phyloP scores from a whole-genome alignment of 306 rosid species.

The Malus sylvestris region DNA sequence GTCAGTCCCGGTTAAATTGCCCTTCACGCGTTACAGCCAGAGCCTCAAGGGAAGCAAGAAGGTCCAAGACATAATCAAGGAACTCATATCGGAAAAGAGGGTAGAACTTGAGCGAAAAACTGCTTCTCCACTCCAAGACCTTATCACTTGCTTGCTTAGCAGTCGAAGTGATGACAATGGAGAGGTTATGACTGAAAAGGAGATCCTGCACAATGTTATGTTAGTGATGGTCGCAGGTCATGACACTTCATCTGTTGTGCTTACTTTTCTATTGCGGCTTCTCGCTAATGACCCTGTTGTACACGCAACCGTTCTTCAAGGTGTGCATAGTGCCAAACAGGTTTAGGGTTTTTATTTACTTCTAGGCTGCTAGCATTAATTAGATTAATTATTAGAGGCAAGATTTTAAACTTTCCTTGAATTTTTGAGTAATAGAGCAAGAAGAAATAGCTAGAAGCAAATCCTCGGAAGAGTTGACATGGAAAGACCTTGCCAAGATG shows the following conservation, averaged over 20 bases:
- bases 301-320: conserved; percentile 55
- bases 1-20: conserved; percentile 61
- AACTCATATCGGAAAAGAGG: conserved; percentile 39
- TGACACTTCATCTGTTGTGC: conserved; percentile 57
- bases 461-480: conserved; percentile 41
- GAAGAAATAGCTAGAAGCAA: conserved; percentile 58
- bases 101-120: conserved; percentile 24
- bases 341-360: no score
- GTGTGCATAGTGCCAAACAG: conserved; percentile 18
- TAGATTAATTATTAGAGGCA: neutral
- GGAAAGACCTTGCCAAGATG: conserved; percentile 81
- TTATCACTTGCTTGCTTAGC: conserved; percentile 57
- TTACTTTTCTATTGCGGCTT: conserved; percentile 48
- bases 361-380: no score
- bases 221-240: conserved; percentile 69
- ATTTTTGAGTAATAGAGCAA: conserved; percentile 45
- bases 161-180: conserved; percentile 25
- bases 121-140: conserved; percentile 41
- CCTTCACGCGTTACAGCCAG: conserved; percentile 58
- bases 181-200: conserved; percentile 44
- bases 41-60: conserved; percentile 52
- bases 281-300: conserved; percentile 48
- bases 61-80: conserved; percentile 38
- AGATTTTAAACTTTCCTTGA: neutral
- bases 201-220: conserved; percentile 50